Conservation (phyloP, 164 flowering plant species). For the Vitis vinifera region DNA sequence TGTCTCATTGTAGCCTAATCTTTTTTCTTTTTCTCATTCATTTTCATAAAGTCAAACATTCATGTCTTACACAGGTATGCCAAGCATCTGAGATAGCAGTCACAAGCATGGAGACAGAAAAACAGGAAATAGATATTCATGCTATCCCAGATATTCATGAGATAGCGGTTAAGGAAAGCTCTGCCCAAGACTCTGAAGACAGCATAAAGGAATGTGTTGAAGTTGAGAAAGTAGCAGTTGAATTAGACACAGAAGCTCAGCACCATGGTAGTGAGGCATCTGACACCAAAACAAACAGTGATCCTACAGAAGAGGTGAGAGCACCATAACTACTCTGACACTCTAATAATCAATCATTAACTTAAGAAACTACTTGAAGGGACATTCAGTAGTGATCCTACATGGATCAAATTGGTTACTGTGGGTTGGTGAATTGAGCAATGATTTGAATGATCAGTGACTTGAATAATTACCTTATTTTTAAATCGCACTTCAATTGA, state of each 20-base stretch:
- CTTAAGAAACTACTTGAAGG: background rate
- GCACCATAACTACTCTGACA: background rate
- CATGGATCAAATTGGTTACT: too few species aligned
- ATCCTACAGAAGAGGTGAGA: conserved; percentile 21
- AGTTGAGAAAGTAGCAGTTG: conserved; percentile 13
- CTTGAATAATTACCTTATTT: background rate
- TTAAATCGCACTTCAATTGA: background rate
- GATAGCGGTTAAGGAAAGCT: conserved; percentile 9
- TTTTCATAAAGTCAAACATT: background rate
- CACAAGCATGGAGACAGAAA: conserved; percentile 4
- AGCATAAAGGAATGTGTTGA: conserved; percentile 7
- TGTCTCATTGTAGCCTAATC: background rate
- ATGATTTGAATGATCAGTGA: too few species aligned
- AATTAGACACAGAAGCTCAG: background rate
- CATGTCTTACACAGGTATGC: conserved; percentile 5
- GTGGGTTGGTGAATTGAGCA: too few species aligned
- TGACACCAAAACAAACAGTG: background rate
- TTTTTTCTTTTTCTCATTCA: background rate
- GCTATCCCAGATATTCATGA: background rate
- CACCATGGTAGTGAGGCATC: background rate
- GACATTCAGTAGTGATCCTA: too few species aligned
- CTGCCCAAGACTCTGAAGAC: conserved; percentile 4
- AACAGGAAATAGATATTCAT: conserved; percentile 6
- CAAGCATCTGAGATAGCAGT: conserved; percentile 6
- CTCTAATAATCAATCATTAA: background rate